Base-by-base conservation (phyloP, 164 flowering plant genomes). In the Platanus orientalis region DNA sequence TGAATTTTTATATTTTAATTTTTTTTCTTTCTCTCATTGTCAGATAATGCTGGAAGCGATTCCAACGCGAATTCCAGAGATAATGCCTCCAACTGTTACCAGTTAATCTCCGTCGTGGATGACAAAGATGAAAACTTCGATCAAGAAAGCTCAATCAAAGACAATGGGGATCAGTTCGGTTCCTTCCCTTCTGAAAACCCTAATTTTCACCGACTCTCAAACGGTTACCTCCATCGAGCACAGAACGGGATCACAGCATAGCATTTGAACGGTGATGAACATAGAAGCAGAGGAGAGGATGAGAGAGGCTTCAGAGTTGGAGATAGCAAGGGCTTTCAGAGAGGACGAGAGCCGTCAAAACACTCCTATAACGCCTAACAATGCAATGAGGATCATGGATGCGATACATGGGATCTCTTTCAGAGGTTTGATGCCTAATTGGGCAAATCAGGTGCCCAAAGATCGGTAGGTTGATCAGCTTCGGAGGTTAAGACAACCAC, bases 341-440 rank as follows among this genome's bases (percentile, higher is more conserved):
- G 94, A 90, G 42, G 94, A 90, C 47, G 94, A 90, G 74, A 76
- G 63, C 58, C 80, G 97, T 7, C 75, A 90, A 30, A 81, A 69
- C 49, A 87, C 97, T 36, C 90, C 90, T 7, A 58, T 90, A 73
- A 45, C 87, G 81, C n/a, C n/a, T n/a, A n/a, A n/a, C n/a, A n/a
- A n/a, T n/a, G n/a, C n/a, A n/a, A n/a, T n/a, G n/a, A n/a, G n/a
- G n/a, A n/a, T n/a, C n/a, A n/a, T n/a, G n/a, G n/a, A n/a, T n/a
- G n/a, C n/a, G n/a, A n/a, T n/a, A n/a, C n/a, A n/a, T n/a, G n/a
- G n/a, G n/a, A n/a, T n/a, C n/a, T n/a, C n/a, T n/a, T n/a, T n/a
- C n/a, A n/a, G n/a, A n/a, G n/a, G n/a, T n/a, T n/a, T n/a, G n/a
- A n/a, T n/a, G n/a, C n/a, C n/a, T n/a, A n/a, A 81, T 45, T 90